These are phyloP conservation scores for Crithidia bombi DNA, from an alignment of 208 protist species.

Conservation along the genomic window DNA sequence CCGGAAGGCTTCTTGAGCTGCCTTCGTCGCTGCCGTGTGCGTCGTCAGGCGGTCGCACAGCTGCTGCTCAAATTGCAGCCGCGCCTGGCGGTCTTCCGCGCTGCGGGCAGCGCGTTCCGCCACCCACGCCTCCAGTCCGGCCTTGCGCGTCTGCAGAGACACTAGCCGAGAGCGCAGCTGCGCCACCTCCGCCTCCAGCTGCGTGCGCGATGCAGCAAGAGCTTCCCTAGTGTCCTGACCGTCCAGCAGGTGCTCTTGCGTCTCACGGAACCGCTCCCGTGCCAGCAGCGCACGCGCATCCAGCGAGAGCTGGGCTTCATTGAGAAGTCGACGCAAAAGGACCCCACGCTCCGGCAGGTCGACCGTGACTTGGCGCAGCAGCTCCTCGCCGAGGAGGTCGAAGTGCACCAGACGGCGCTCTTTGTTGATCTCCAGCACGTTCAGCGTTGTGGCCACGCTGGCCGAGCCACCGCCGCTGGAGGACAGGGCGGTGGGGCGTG, in stretches of 20 bases:
- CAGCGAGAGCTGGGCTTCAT: slow-evolving; percentile 55
- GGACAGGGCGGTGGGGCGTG: slow-evolving; percentile 23
- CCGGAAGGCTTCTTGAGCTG: slow-evolving; percentile 43
- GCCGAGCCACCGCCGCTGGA: slow-evolving; percentile 43
- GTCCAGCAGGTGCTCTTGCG: slow-evolving; percentile 30
- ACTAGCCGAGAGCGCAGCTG: slow-evolving; percentile 29
- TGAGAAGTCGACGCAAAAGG: slow-evolving; percentile 55
- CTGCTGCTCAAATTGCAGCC: slow-evolving; percentile 28
- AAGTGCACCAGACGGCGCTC: slow-evolving; percentile 52
- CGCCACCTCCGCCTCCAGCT: slow-evolving; percentile 37
- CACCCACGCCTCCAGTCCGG: slow-evolving; percentile 23
- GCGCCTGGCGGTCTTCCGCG: slow-evolving; percentile 17
- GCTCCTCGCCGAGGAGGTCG: slow-evolving; percentile 49
- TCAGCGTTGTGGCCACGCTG: slow-evolving; percentile 47
- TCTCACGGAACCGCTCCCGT: slow-evolving; percentile 22
- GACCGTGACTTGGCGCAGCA: slow-evolving; percentile 64
- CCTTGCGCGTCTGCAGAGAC: slow-evolving; percentile 30
- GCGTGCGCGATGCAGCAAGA: neutral
- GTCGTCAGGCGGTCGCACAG: slow-evolving; percentile 41
- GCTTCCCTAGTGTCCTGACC: slow-evolving; percentile 39
- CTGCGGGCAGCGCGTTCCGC: slow-evolving; percentile 21
- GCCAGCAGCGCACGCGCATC: slow-evolving; percentile 37
- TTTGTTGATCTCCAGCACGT: slow-evolving; percentile 50
- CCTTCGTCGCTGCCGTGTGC: slow-evolving; percentile 46
- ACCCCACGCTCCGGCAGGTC: slow-evolving; percentile 70